Evolutionary conservation across 2,329 filamentous ascomycete species (phyloP).

Genomic region (Colletotrichum sp.): DNA sequence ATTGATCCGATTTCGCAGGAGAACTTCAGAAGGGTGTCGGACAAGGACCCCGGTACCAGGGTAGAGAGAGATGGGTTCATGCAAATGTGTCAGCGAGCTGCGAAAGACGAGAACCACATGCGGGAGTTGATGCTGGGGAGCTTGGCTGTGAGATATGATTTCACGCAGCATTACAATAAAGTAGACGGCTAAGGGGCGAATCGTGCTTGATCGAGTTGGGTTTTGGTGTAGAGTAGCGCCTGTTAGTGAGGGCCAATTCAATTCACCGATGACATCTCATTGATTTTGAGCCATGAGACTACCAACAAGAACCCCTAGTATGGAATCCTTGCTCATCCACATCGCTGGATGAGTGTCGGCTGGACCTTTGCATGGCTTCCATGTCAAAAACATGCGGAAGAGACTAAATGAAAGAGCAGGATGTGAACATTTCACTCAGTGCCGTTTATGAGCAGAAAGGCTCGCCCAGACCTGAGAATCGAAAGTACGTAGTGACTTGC

Average conservation of each 20-base stretch:
- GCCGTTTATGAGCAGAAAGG: background rate
- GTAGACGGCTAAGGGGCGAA: background rate
- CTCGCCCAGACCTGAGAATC: background rate
- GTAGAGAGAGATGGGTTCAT: slow-evolving; percentile 34
- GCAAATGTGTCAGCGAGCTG: slow-evolving; percentile 39
- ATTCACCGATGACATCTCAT: background rate
- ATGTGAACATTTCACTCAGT: rapidly evolving
- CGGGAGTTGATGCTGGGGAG: slow-evolving; percentile 38
- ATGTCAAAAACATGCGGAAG: rapidly evolving
- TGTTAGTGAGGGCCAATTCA: background rate
- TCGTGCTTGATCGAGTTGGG: background rate
- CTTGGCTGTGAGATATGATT: slow-evolving; percentile 47
- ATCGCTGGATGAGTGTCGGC: too few relatives aligned
- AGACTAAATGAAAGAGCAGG: too few relatives aligned
- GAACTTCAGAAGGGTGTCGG: slow-evolving; percentile 49
- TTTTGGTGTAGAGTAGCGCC: background rate
- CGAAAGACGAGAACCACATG: slow-evolving; percentile 36
- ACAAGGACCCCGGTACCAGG: slow-evolving; percentile 43
- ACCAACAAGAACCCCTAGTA: too few relatives aligned
- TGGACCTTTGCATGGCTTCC: too few relatives aligned
- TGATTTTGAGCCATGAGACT: too few relatives aligned
- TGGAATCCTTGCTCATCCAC: too few relatives aligned
- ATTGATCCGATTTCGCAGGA: slow-evolving; percentile 48
- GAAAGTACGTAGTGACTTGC: background rate
- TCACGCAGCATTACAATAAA: slow-evolving; percentile 46